Evolutionary conservation across 352 stramenopile species (phyloP), one percentile per base, ranked within the genome.

Genomic region (Pythium aristosporum): DNA sequence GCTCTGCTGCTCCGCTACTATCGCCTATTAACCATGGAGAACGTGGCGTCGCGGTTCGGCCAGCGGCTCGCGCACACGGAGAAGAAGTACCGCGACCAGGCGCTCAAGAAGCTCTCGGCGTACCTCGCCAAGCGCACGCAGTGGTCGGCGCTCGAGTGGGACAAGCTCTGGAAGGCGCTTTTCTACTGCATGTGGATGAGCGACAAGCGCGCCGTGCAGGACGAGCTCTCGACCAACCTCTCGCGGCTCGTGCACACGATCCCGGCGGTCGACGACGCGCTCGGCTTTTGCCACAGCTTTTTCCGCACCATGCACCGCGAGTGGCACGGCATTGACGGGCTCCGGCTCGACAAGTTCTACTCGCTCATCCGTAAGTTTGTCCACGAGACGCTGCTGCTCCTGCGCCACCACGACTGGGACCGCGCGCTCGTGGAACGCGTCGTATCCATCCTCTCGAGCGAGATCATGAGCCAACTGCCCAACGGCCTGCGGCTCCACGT

Each of bases 161-260:
- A 94, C 75, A 94, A 94, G 73, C 82, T 94, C 57, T 94, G 86
- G 86, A 94, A 92, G 68, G 86, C 86, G 72, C 79, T 94, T 9
- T 94, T 93, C 66, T 94, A 94, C 72, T 94, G 86, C 73, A 92
- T 94, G 83, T 94, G 86, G 86, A 94, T 94, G 86, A 92, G 83
- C 68, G 86, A 94, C 80, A 94, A 94, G 71, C 84, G 79, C 11
- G 74, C 74, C 20, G 77, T 94, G 12, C 86, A 94, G 69, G 75
- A 92, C 41, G 86, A 94, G 66, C 68, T 94, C 47, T 80, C 83
- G n/a, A 69, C 72, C 13, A 92, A 83, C 60, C 63, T 94, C 30
- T 75, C 86, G 32, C 36, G 41, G 43, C 63, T 94, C 9, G 68
- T 92, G 52, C 83, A 92, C 65, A 73, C 68, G 39, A 65, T 94